phyloP scores from a whole-genome alignment of 441 rosid genomes.

The Pelargonium myrrhifolium region DNA sequence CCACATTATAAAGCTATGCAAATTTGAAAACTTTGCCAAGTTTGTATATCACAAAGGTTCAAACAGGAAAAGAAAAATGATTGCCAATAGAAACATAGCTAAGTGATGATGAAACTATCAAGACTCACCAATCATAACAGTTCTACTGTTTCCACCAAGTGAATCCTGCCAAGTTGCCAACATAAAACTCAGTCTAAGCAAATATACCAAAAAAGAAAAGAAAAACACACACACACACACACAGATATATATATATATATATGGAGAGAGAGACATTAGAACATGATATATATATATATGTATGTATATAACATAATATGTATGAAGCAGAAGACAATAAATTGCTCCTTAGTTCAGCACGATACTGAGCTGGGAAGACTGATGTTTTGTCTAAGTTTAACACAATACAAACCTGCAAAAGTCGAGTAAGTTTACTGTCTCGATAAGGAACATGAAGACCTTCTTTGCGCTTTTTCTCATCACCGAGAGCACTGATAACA shows the following conservation, averaged over 20 bases:
- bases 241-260: too few relatives aligned
- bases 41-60: background rate
- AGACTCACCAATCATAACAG: conserved; percentile 86
- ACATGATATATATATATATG: background rate
- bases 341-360: background rate
- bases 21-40: background rate
- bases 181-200: conserved; percentile 14
- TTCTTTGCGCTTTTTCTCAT: conserved; percentile 95
- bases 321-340: background rate
- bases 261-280: background rate
- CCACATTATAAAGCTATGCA: background rate
- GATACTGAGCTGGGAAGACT: background rate
- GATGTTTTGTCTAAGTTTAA: too few relatives aligned
- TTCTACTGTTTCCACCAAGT: conserved; percentile 98
- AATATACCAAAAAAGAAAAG: conserved; percentile 5
- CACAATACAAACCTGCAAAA: conserved; percentile 63
- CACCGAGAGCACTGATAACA: conserved; percentile 97
- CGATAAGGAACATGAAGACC: conserved; percentile 92
- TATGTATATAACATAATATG: background rate
- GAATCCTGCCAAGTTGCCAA: conserved; percentile 77
- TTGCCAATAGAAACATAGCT: background rate
- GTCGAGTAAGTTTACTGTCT: conserved; percentile 95
- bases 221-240: too few relatives aligned
- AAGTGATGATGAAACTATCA: conserved; percentile 1
- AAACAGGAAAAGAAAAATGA: background rate